Evolutionary conservation across 2,329 filamentous ascomycete species (phyloP).

Genomic region (Teratosphaeria nubilosa): DNA sequence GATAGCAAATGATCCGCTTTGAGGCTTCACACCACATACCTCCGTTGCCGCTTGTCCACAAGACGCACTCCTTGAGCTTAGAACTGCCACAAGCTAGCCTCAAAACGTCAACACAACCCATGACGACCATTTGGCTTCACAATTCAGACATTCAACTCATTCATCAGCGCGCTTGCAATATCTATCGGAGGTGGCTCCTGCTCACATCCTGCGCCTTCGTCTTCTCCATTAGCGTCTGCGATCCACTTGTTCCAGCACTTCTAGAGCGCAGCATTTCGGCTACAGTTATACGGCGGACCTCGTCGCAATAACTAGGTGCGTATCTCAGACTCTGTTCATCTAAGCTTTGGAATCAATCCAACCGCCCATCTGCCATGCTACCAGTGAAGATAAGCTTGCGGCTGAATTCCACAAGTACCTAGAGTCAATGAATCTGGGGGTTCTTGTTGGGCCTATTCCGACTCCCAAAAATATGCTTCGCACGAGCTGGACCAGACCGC

Average conservation of each 20-base stretch:
- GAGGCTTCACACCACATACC: neutral
- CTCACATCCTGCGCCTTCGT: neutral
- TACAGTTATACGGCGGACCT: neutral
- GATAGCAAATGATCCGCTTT: neutral
- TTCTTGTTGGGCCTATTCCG: too few species aligned
- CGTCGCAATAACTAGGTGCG: neutral
- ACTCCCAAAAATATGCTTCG: neutral
- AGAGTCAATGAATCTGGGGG: neutral
- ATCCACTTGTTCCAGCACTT: neutral
- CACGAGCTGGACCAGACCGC: neutral
- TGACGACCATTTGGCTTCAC: neutral
- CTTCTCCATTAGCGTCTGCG: neutral
- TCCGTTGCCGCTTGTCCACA: neutral
- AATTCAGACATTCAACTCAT: neutral
- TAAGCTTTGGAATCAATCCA: neutral
- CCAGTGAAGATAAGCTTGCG: neutral
- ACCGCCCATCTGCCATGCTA: neutral
- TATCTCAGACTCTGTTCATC: neutral
- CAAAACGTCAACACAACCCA: too few species aligned
- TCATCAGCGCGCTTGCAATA: neutral
- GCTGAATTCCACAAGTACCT: neutral
- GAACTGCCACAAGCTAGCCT: neutral
- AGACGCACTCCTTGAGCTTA: neutral
- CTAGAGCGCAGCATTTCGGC: neutral
- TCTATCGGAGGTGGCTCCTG: neutral